These are phyloP conservation scores for Globisporangium spiculum DNA, from an alignment of 352 stramenopile genomes.

Conservation along the genomic window DNA sequence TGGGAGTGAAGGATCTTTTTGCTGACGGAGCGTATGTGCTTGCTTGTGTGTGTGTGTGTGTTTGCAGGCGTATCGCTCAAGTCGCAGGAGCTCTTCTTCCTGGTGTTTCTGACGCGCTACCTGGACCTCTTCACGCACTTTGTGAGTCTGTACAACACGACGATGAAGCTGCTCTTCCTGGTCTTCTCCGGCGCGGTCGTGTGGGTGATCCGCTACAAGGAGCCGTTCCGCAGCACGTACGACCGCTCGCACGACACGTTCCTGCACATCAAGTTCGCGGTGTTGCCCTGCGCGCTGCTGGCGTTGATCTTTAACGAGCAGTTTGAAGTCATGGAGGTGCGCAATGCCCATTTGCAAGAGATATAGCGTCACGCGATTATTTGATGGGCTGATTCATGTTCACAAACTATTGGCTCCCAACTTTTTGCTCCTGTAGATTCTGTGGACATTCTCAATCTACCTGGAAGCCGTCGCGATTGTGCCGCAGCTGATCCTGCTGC, in stretches of 20 bases:
- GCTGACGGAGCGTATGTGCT: not conserved
- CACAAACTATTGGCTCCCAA: not conserved
- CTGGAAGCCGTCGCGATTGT: constrained; percentile 98
- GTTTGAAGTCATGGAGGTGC: constrained; percentile 85
- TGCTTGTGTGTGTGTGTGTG: no score
- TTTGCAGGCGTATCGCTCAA: constrained; percentile 96
- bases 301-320: constrained; percentile 95
- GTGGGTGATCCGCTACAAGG: constrained; percentile 96
- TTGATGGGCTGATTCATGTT: not conserved
- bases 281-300: constrained; percentile 94
- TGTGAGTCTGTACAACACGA: constrained; percentile 97
- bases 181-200: constrained; percentile 95
- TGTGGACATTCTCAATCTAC: constrained; percentile 99
- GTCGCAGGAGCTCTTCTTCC: constrained; percentile 98
- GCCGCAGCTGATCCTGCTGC: constrained; percentile 98
- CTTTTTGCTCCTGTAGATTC: constrained; percentile 50
- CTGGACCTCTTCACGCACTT: constrained; percentile 97
- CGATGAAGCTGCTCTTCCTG: constrained; percentile 99
- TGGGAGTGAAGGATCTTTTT: not conserved
- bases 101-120: constrained; percentile 98
- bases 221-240: constrained; percentile 97
- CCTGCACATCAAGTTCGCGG: constrained; percentile 97
- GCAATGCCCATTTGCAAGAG: not conserved
- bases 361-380: not conserved
- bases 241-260: constrained; percentile 99